Percentiles rank a stretch among this genome's conserved stretches.
Evolutionary conservation across 306 rosid genomes (phyloP).

Genomic region (Luffa aegyptiaca): DNA sequence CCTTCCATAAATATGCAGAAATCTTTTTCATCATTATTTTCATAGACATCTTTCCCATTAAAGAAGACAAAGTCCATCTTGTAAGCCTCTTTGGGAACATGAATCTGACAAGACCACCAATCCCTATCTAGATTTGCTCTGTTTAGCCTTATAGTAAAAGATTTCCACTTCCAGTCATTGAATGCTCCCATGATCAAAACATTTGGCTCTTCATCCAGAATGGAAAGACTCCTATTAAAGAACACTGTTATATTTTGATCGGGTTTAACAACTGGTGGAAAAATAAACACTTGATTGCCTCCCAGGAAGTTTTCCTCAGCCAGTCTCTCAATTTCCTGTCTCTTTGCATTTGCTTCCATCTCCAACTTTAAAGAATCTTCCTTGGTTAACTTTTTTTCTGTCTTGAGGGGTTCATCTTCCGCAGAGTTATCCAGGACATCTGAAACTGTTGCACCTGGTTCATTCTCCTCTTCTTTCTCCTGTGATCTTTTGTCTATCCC

Average conservation of each 20-base stretch:
- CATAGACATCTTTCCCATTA: conserved; percentile 77
- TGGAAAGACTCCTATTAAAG: conserved; percentile 50
- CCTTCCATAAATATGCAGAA: conserved; percentile 53
- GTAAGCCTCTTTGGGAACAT: conserved; percentile 77
- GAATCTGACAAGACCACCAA: conserved; percentile 87
- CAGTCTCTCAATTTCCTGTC: conserved; percentile 52
- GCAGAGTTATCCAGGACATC: conserved; percentile 1
- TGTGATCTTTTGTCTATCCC: conserved; percentile 19
- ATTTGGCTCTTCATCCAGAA: conserved; percentile 49
- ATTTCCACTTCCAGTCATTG: conserved; percentile 89
- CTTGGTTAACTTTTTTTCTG: conserved; percentile 21
- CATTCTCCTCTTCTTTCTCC: conserved; percentile 21
- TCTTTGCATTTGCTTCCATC: conserved; percentile 42
- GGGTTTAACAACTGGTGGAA: conserved; percentile 68
- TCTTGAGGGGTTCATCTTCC: conserved; percentile 14
- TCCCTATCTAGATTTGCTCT: conserved; percentile 50
- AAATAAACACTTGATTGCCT: conserved; percentile 58
- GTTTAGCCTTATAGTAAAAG: conserved; percentile 48
- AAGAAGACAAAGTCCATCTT: conserved; percentile 84
- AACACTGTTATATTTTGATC: conserved; percentile 74
- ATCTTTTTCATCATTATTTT: conserved; percentile 79
- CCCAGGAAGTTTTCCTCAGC: conserved; percentile 43
- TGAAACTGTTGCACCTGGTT: conserved; percentile 18
- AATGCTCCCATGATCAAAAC: conserved; percentile 78
- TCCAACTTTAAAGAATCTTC: conserved; percentile 47